A percentile compares a stretch with the other conserved stretches of the same genome.
These are phyloP conservation scores for Geranium brycei DNA, from an alignment of 345 rosid genomes.

Conservation along the genomic window DNA sequence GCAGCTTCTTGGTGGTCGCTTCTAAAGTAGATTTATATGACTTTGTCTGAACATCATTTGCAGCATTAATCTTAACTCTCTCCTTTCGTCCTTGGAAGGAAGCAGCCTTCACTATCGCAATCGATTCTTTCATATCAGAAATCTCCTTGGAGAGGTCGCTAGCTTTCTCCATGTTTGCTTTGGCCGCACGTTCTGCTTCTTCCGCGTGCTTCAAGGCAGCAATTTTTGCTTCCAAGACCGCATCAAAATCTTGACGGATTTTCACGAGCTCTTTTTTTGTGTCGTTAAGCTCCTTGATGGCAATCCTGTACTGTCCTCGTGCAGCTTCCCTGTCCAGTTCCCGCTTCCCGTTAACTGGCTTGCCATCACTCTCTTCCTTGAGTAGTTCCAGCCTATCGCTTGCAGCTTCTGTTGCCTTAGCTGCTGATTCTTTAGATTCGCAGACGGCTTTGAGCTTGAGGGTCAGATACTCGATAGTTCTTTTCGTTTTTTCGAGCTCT, in stretches of 20 bases:
- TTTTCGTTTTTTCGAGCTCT: slow-evolving; percentile 68
- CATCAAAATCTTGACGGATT: slow-evolving; percentile 51
- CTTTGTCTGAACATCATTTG: slow-evolving; percentile 51
- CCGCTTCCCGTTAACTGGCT: slow-evolving; percentile 29
- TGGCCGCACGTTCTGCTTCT: slow-evolving; percentile 49
- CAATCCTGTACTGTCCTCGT: slow-evolving; percentile 43
- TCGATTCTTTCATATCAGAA: slow-evolving; percentile 55
- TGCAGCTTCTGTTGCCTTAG: slow-evolving; percentile 56
- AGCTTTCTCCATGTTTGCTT: slow-evolving; percentile 55
- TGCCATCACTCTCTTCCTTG: slow-evolving; percentile 34
- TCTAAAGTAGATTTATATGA: slow-evolving; percentile 52
- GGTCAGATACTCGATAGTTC: slow-evolving; percentile 53
- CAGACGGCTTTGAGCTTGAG: slow-evolving; percentile 40
- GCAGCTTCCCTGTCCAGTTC: slow-evolving; percentile 40
- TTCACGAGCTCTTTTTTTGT: slow-evolving; percentile 71
- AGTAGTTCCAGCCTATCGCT: slow-evolving; percentile 39
- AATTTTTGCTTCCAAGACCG: slow-evolving; percentile 37
- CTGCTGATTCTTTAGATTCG: slow-evolving; percentile 50
- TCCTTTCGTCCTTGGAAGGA: slow-evolving; percentile 54
- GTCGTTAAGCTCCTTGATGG: slow-evolving; percentile 51
- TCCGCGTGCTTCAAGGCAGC: slow-evolving; percentile 46
- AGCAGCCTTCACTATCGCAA: slow-evolving; percentile 73
- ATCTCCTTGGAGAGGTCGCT: slow-evolving; percentile 64
- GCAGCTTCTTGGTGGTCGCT: slow-evolving; percentile 47
- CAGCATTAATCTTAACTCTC: slow-evolving; percentile 53